A percentile compares a stretch with the other conserved stretches of the same genome.
Evolutionary conservation across 116 monocot genomes (phyloP).

Genomic region (Phalaenopsis hybrid): DNA sequence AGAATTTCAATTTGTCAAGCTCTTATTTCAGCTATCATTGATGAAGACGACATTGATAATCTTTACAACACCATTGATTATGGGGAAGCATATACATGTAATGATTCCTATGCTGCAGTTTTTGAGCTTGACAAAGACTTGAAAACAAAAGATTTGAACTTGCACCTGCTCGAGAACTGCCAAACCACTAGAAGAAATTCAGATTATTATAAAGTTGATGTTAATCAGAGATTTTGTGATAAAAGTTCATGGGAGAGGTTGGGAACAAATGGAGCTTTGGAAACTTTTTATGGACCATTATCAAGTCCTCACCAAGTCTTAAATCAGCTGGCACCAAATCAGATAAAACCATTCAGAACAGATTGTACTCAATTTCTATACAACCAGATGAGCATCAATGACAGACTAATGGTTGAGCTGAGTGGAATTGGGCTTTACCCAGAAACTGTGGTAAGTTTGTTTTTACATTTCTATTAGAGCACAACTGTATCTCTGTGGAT

Average conservation of each 20-base stretch:
- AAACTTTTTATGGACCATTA: constrained; percentile 4
- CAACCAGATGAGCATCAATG: constrained; percentile 39
- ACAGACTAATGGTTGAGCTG: constrained; percentile 55
- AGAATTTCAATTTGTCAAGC: constrained; percentile 52
- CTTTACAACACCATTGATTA: constrained; percentile 13
- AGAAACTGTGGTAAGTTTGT: constrained; percentile 49
- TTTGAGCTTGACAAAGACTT: constrained; percentile 33
- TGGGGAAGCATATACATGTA: constrained; percentile 16
- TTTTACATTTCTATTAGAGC: neutral
- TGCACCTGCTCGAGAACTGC: constrained; percentile 8
- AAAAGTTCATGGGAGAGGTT: constrained; percentile 16
- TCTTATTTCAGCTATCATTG: constrained; percentile 64
- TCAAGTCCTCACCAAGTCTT: constrained; percentile 6
- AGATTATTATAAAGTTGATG: constrained; percentile 22
- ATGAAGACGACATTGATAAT: constrained; percentile 42
- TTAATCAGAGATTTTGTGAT: constrained; percentile 19
- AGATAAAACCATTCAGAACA: neutral
- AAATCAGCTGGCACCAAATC: constrained; percentile 7
- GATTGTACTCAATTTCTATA: constrained; percentile 34
- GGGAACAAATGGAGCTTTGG: constrained; percentile 12
- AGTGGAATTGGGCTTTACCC: constrained; percentile 58
- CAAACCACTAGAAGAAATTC: constrained; percentile 15
- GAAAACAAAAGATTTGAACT: constrained; percentile 15
- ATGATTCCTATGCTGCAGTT: constrained; percentile 19
- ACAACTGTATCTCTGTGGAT: neutral